phyloP scores from a whole-genome alignment of 768 basidiomycete species.

The Lactarius evosmus region DNA sequence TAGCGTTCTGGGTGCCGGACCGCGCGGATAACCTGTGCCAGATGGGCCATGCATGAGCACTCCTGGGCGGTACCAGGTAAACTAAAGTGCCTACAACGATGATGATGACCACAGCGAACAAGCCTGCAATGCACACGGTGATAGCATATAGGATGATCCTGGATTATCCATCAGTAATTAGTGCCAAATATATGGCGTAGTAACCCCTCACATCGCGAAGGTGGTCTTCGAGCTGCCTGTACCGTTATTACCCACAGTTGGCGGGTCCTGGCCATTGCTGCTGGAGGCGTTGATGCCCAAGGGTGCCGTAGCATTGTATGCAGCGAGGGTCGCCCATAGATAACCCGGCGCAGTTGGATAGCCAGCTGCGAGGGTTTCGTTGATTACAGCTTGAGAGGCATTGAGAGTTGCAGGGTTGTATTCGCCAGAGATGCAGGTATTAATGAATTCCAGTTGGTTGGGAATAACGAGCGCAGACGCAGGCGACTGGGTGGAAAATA shows the following conservation, averaged over 20 bases:
- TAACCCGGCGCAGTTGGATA: slow-evolving; percentile 53
- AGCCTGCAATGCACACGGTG: too few species aligned
- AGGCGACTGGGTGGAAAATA: slow-evolving; percentile 62
- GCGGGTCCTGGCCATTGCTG: slow-evolving; percentile 29
- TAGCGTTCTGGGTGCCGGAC: too few species aligned
- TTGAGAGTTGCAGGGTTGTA: slow-evolving; percentile 68
- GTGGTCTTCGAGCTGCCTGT: too few species aligned
- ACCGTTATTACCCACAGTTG: too few species aligned
- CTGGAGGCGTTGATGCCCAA: slow-evolving; percentile 29
- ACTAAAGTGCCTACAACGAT: slow-evolving; percentile 58
- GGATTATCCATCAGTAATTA: slow-evolving; percentile 16
- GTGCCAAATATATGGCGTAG: neutral
- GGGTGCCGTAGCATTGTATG: slow-evolving; percentile 55
- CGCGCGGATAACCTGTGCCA: too few species aligned
- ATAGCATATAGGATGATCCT: too few species aligned
- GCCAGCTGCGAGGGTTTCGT: too few species aligned
- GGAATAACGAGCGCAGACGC: slow-evolving; percentile 55
- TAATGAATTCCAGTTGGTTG: slow-evolving; percentile 54
- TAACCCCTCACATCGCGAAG: slow-evolving; percentile 72
- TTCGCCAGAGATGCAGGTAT: slow-evolving; percentile 47
- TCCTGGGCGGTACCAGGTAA: neutral
- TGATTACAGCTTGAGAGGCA: too few species aligned
- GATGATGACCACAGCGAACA: slow-evolving; percentile 80
- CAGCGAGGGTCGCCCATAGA: slow-evolving; percentile 66
- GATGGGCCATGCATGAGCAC: neutral